Base-by-base conservation (phyloP, 2,329 filamentous ascomycete species). In the Bipolaris oryzae region DNA sequence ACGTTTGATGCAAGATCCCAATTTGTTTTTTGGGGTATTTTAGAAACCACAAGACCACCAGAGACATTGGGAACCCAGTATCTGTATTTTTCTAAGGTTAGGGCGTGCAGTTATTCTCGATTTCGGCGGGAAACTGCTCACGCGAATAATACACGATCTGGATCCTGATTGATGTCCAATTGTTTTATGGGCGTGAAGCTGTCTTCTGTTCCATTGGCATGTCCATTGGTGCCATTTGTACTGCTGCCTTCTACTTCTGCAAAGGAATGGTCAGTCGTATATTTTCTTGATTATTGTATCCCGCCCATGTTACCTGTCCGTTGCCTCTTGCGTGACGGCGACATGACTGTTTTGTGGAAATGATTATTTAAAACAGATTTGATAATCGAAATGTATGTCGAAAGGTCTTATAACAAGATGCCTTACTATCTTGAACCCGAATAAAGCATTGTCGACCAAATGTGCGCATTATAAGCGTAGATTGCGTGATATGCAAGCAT, bases 1-100 rank as follows among this genome's bases (percentile, higher is more conserved):
- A 82, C 68, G 62, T 84, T 84, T 34, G 79, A 78, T 31, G 77
- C 73, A 11, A 82, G 75, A 45, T 81, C 80, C 81, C 81, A 84
- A 39, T 70, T 73, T 0, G 81, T 84, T 20, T 70, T 74, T 58
- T 83, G 81, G 3, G 78, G 77, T 48, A 84, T 82, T 61, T 83
- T 84, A 57, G 77, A 80, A 38, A 84, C 81, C 11, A 84, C 81
- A 1, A 84, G 75, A 10, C 81, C 81, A 25, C 81, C 82, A 0
- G 80, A 83, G 3, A 84, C 82, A 58, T 84, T 84, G 15, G 81
- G 82, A 0, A 84, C 80, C 81, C 81, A 84, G 68, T 83, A 83
- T 9, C 76, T 78, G 42, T n/a, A 16, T 13, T 37, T 15, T 25
- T 4, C 25, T 5, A 37, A 35, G 18, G n/a, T 39, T 25, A 43